Conservation (phyloP, 1,284 basidiomycete species). For the Naganishia sp. region DNA sequence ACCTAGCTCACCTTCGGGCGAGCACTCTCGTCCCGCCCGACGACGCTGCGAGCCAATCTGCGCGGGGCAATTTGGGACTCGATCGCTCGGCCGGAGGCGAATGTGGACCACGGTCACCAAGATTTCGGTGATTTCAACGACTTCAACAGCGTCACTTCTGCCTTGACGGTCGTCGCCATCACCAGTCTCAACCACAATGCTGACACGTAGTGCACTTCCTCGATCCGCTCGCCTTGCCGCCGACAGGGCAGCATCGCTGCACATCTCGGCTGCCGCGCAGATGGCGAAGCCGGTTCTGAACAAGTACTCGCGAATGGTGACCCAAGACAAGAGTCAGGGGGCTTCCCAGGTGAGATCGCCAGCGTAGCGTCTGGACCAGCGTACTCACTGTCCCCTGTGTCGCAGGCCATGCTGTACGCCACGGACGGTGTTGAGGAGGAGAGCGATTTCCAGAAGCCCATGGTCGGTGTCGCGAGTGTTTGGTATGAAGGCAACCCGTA, state of each 20-base stretch:
- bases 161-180: background rate
- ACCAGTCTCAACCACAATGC: slow-evolving; percentile 3
- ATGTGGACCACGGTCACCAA: background rate
- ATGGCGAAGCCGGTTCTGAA: slow-evolving; percentile 57
- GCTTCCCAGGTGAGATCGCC: slow-evolving; percentile 74
- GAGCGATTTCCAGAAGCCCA: slow-evolving; percentile 83
- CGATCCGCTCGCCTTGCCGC: slow-evolving; percentile 23
- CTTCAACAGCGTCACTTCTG: background rate
- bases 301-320: slow-evolving; percentile 77
- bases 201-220: slow-evolving; percentile 17
- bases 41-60: slow-evolving; percentile 12
- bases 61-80: slow-evolving; percentile 7
- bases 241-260: slow-evolving; percentile 8
- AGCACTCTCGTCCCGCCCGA: background rate
- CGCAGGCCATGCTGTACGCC: slow-evolving; percentile 93
- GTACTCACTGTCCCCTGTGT: background rate
- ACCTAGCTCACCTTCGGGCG: slow-evolving; percentile 11
- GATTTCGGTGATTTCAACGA: background rate
- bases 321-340: slow-evolving; percentile 86
- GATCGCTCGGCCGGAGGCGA: background rate
- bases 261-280: slow-evolving; percentile 22
- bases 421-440: slow-evolving; percentile 81
- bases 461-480: slow-evolving; percentile 92
- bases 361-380: background rate
- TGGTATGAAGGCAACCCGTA: slow-evolving; percentile 88